phyloP scores from a whole-genome alignment of 768 basidiomycete genomes.

The Boletus pseudo-olivaceus region DNA sequence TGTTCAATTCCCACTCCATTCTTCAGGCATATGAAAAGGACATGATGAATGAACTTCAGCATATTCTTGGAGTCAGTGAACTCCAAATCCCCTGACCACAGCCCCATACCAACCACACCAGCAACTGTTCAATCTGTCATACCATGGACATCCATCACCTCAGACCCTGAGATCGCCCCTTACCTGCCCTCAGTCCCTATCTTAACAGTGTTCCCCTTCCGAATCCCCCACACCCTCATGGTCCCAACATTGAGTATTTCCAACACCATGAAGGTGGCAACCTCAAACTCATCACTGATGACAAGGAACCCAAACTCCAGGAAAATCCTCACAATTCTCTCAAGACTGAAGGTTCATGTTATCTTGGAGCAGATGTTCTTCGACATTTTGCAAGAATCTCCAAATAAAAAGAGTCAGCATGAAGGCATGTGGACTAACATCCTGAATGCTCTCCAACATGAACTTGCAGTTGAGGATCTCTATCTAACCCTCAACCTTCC shows the following conservation, averaged over 20 bases:
- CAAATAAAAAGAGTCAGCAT: not conserved
- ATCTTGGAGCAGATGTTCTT: slow-evolving; percentile 2
- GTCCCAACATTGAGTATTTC: too few species aligned
- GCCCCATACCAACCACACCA: not conserved
- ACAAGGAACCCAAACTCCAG: too few species aligned
- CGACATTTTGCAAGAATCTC: not conserved
- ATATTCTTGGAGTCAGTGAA: not conserved
- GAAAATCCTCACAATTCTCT: too few species aligned
- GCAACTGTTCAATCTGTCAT: too few species aligned
- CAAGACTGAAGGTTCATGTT: not conserved
- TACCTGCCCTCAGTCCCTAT: too few species aligned
- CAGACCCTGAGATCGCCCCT: too few species aligned
- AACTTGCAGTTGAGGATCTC: not conserved
- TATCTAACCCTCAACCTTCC: not conserved
- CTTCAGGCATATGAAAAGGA: not conserved
- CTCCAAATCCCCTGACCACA: not conserved
- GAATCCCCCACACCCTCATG: too few species aligned
- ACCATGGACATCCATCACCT: too few species aligned
- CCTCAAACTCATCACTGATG: not conserved
- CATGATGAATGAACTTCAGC: not conserved
- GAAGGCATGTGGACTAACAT: slow-evolving; percentile 3
- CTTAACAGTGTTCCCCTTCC: too few species aligned
- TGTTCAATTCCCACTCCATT: not conserved
- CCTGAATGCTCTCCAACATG: rapidly evolving
- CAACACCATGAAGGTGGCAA: too few species aligned